Evolutionary conservation across 2,329 filamentous ascomycete species (phyloP).

Genomic region (Ascochyta lentis): DNA sequence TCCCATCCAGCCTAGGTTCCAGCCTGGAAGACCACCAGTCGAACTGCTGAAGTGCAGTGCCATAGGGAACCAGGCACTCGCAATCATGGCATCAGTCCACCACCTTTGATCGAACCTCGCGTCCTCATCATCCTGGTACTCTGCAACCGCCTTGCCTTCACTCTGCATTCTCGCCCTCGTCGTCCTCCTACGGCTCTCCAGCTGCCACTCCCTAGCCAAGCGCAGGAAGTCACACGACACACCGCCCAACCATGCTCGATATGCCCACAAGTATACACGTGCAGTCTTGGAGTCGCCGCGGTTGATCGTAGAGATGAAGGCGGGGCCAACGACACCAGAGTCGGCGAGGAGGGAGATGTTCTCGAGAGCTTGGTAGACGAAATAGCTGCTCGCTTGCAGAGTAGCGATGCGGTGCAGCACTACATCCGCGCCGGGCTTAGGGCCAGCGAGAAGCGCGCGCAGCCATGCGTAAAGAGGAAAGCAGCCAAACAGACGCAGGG

Average conservation of each 20-base stretch:
- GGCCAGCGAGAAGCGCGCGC: slow-evolving; percentile 49
- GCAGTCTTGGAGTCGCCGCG: slow-evolving; percentile 44
- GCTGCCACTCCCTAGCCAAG: slow-evolving; percentile 51
- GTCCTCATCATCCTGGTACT: slow-evolving; percentile 49
- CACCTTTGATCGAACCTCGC: slow-evolving; percentile 47
- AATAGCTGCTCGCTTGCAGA: slow-evolving; percentile 52
- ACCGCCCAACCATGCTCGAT: slow-evolving; percentile 53
- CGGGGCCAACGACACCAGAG: slow-evolving; percentile 46
- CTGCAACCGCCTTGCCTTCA: slow-evolving; percentile 36
- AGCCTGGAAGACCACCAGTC: slow-evolving; percentile 51
- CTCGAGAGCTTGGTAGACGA: slow-evolving; percentile 53
- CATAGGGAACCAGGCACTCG: slow-evolving; percentile 53
- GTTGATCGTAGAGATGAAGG: slow-evolving; percentile 46
- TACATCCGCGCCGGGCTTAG: slow-evolving; percentile 51
- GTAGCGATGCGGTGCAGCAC: slow-evolving; percentile 52
- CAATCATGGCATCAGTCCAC: slow-evolving; percentile 53
- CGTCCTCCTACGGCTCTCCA: slow-evolving; percentile 46
- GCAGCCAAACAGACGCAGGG: slow-evolving; percentile 53
- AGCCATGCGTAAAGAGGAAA: slow-evolving; percentile 56
- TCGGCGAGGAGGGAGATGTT: slow-evolving; percentile 54
- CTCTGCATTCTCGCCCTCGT: slow-evolving; percentile 36
- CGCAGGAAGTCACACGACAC: slow-evolving; percentile 54
- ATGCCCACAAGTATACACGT: slow-evolving; percentile 51
- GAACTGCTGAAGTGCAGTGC: slow-evolving; percentile 51
- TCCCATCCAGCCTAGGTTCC: slow-evolving; percentile 55